Evolutionary conservation across 2,329 filamentous ascomycete genomes (phyloP), one percentile per base, ranked within the genome.

Genomic region (Orbilia oligospora): DNA sequence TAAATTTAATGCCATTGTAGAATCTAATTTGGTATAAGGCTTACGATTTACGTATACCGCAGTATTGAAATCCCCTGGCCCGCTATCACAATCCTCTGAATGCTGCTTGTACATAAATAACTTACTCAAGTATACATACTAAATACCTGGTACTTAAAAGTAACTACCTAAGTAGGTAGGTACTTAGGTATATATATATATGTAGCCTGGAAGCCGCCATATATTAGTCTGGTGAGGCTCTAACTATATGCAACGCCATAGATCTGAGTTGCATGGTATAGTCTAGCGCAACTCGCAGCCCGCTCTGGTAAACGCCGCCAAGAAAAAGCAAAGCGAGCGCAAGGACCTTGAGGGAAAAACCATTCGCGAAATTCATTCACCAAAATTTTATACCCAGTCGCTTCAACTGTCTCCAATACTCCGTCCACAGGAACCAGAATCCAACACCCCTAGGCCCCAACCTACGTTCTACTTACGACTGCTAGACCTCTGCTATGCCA

Each of bases 401-500:
- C n/a, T 53, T 44, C 18, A 44, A 61, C 56, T 9, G 48, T 20
- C n/a, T 58, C 53, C 12, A n/a, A 38, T 14, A 38, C 10, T 4
- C 18, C 36, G 20, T 18, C 20, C 20, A 27, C 36, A 3, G 24
- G 27, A 61, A n/a, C 14, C 30, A 20, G n/a, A 18, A 20, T 16
- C 0, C 10, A 36, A 36, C 9, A 36, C 2, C 33, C 14, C n/a
- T n/a, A 5, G 38, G 1, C 10, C 12, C 27, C 53, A 8, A 9
- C 16, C 9, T 24, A 16, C 20, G 33, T 12, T 24, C 36, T 27
- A 30, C 55, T 8, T 22, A 14, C 16, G 3, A 14, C 44, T 22
- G 16, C 38, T 30, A 14, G 12, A 49, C 30, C 49, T 24, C 18
- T 73, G 82, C 66, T 80, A 90, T 90, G 89, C 89, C 89, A 63